Base-by-base conservation (phyloP, 139 green algal genomes). In the Pseudopediastrum boryanum region DNA sequence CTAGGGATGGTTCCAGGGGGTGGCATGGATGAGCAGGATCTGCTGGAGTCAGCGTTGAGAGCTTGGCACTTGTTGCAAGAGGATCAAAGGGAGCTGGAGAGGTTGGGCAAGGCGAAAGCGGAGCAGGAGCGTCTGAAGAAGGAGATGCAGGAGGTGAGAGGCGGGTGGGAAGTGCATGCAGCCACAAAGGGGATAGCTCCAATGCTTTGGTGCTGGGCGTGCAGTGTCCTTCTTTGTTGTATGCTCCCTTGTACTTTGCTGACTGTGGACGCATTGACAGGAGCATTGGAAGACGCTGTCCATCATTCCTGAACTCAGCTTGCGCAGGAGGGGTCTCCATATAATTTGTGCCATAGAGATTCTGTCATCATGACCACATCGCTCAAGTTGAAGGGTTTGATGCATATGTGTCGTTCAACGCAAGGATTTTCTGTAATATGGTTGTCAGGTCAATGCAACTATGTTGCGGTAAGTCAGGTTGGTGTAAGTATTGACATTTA, bases 81-180 rank as follows among this genome's bases (percentile, higher is more conserved):
- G 46, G 78, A 90, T 35, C 77, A 90, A 50, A 71, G 51, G 25
- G 84, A 89, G 71, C 52, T 87, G 74, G 80, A 78, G 27, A 51
- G 78, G 16, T 36, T 79, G 6, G 78, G 87, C 7, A 50, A 51
- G 35, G 78, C 87, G 70, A 66, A 61, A 29, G 56, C 51, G 29
- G 83, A 79, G 70, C 77, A 69, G 64, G 86, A 86, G 75, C 51
- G 51, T 2, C 69, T 75, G 43, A 64, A 79, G 19, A 72, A 46
- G 43, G 80, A 84, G 71, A 50, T 69, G 31, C 64, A 68, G 66
- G 84, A 89, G 66, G 80, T 52, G 71, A 84, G 59, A 70, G 52
- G 27, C 41, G 50, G 62, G 75, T 80, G 63, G 81, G 41, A 9
- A n/a, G 48, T 39, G 62, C 27, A 39, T 39, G 31, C 75, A 75